Evolutionary conservation across 176 grass and related monocot species (phyloP).

Genomic region (Avena insularis): DNA sequence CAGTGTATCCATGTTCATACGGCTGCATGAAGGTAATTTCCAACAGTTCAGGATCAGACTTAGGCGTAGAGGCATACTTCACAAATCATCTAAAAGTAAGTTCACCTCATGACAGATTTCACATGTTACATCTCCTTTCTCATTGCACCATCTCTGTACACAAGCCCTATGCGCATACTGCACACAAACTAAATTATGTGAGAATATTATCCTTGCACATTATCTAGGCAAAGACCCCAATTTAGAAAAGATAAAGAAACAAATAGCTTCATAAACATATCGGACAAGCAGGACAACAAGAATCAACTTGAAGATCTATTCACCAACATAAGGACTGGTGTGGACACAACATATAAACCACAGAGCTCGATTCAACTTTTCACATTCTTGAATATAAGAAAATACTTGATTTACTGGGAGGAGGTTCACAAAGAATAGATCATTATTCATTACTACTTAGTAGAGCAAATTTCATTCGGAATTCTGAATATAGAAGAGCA

Average conservation of each 20-base stretch:
- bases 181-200: conserved; percentile 40
- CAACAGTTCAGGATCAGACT: conserved; percentile 31
- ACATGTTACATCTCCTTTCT: conserved; percentile 88
- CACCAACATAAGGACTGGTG: not conserved
- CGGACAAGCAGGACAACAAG: not conserved
- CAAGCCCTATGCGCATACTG: conserved; percentile 94
- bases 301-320: conserved; percentile 1
- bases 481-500: too few relatives aligned
- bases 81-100: conserved; percentile 22
- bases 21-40: conserved; percentile 54
- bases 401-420: not conserved
- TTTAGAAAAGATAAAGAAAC: conserved; percentile 3
- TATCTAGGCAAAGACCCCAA: not conserved
- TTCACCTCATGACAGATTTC: conserved; percentile 86
- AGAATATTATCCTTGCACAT: conserved; percentile 29
- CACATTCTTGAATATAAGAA: conserved; percentile 26
- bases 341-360: conserved; percentile 4
- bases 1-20: conserved; percentile 85
- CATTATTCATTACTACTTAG: not conserved
- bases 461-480: not conserved
- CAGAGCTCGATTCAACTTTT: not conserved
- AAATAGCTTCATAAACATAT: conserved; percentile 25
- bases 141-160: conserved; percentile 93
- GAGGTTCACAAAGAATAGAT: conserved; percentile 7
- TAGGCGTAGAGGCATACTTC: not conserved